Evolutionary conservation across 2,329 filamentous ascomycete genomes (phyloP), one percentile per base, ranked within the genome.

Genomic region (Apiospora aurea): DNA sequence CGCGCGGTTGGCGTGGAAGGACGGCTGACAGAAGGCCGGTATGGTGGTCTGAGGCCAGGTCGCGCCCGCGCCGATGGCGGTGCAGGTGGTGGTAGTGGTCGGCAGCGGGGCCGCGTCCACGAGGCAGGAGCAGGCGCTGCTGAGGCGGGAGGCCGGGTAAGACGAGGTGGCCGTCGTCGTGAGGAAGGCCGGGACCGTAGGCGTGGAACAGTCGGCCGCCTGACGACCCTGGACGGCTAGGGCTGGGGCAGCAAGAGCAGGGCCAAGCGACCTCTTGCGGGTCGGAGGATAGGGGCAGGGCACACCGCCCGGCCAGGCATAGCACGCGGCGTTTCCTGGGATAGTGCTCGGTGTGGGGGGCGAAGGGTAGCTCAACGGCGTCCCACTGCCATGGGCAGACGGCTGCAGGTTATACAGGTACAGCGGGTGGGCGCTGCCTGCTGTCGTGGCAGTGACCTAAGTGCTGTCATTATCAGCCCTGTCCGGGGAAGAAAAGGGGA

Each of bases 21-120:
- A 51, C 46, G 68, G 68, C 43, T 34, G 34, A 47, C 68, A 69
- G 46, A 69, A 69, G 41, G 41, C 41, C 66, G 66, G 66, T 14
- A 68, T 47, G 16, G 66, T 68, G 16, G 43, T 68, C 43, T 47
- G n/a, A 1, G 66, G 41, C 66, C 41, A 44, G 43, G 21, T 29
- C 43, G 66, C 34, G 4, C 34, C 7, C 34, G 5, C 44, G 24
- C 41, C 6, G 64, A 68, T 44, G 41, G 44, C 66, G 14, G 66
- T 68, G 66, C 66, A 68, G 24, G 24, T 47, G 4, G n/a, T 29
- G 16, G 66, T 68, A 6, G 66, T 44, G 13, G 66, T 44, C 13
- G 66, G 66, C 66, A n/a, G 18, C 0, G 66, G 43, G 13, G 66
- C 66, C 43, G 66, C 21, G 4, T 8, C 43, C 38, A 68, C 4